These are phyloP conservation scores for Cryphonectria carpinicola DNA, from an alignment of 2,329 filamentous ascomycete genomes.

Conservation along the genomic window DNA sequence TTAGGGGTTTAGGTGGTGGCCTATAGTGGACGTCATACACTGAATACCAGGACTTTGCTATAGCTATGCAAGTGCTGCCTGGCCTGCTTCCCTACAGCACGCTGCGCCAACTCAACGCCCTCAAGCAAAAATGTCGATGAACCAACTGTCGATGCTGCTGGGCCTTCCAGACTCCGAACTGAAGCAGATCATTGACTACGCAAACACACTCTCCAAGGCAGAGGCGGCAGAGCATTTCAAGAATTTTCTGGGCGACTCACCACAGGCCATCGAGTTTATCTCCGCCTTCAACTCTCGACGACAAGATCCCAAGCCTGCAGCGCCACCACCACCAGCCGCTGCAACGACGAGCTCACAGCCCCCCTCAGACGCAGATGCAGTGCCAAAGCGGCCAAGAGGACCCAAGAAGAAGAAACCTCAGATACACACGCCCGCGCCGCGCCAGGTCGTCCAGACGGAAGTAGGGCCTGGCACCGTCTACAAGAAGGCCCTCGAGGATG, in stretches of 20 bases:
- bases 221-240: constrained; percentile 84
- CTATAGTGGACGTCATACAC: constrained; percentile 6
- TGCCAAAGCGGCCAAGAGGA: constrained; percentile 54
- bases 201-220: constrained; percentile 73
- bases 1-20: neutral
- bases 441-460: constrained; percentile 66
- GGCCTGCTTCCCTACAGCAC: neutral
- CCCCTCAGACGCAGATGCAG: constrained; percentile 42
- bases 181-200: constrained; percentile 82
- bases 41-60: neutral
- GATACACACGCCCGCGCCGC: constrained; percentile 66
- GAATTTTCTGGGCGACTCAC: constrained; percentile 85
- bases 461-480: constrained; percentile 70
- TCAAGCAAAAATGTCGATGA: constrained; percentile 50
- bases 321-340: constrained; percentile 30
- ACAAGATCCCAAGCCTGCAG: constrained; percentile 44
- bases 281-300: constrained; percentile 77
- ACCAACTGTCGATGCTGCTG: constrained; percentile 78
- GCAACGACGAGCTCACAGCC: constrained; percentile 15
- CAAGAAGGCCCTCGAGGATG: constrained; percentile 71
- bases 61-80: neutral
- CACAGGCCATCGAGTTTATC: constrained; percentile 76
- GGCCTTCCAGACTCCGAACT: constrained; percentile 85
- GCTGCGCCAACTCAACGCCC: neutral
- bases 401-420: constrained; percentile 60